Evolutionary conservation across 345 rosid genomes (phyloP).

Genomic region (Eucalyptus victrix): DNA sequence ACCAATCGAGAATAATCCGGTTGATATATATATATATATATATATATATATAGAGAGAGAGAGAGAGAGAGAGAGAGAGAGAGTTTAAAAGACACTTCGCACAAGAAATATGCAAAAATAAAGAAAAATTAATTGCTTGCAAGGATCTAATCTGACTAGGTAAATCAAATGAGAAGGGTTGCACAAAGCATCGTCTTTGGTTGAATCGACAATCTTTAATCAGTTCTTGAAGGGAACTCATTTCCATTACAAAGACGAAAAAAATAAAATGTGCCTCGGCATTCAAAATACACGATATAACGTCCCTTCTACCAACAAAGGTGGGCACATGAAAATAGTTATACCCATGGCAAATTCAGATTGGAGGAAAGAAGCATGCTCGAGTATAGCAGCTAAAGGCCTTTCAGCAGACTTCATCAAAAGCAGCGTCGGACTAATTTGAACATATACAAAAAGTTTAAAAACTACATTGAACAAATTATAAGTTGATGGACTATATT

Average conservation of each 20-base stretch:
- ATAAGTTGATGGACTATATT: no score
- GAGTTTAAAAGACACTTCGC: neutral
- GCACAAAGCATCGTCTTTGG: neutral
- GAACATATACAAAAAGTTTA: no score
- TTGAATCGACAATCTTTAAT: no score
- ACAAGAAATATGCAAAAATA: neutral
- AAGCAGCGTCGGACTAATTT: slow-evolving; percentile 29
- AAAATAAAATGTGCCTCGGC: neutral
- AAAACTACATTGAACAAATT: no score
- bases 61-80: neutral
- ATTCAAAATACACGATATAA: neutral
- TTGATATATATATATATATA: no score
- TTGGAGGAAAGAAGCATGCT: slow-evolving; percentile 50
- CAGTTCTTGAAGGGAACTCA: neutral
- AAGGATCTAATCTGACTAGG: neutral
- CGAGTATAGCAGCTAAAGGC: slow-evolving; percentile 62
- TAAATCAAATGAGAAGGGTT: neutral
- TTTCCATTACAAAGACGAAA: neutral
- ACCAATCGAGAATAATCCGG: neutral
- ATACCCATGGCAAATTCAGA: neutral
- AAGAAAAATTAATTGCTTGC: neutral
- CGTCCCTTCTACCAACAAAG: neutral
- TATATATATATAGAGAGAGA: no score
- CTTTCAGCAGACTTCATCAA: slow-evolving; percentile 75
- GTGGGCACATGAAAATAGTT: neutral